A percentile compares a stretch with the other conserved stretches of the same genome.
Evolutionary conservation across 495 filamentous ascomycete species (phyloP).

Genomic region (Xylaria longipes): DNA sequence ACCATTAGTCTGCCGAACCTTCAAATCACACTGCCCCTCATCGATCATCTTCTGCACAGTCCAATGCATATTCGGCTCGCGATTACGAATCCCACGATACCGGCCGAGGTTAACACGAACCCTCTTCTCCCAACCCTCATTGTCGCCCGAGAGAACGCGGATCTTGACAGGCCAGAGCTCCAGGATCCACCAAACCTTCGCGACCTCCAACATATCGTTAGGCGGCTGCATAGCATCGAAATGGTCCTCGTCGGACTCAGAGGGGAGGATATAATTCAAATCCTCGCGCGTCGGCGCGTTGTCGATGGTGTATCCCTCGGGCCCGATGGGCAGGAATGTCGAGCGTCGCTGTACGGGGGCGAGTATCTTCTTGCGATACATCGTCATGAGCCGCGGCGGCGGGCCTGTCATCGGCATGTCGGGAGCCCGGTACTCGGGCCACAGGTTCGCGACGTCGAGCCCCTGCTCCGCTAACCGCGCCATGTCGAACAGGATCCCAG

Average conservation of each 20-base stretch:
- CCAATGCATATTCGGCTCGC: slow-evolving; percentile 48
- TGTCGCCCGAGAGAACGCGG: slow-evolving; percentile 29
- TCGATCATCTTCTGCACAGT: slow-evolving; percentile 39
- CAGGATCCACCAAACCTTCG: slow-evolving; percentile 47
- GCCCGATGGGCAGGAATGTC: slow-evolving; percentile 15
- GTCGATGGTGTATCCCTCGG: slow-evolving; percentile 12
- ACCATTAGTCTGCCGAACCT: slow-evolving; percentile 17
- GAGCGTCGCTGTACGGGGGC: slow-evolving; percentile 7
- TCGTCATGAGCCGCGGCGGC: slow-evolving; percentile 30
- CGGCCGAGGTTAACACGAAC: slow-evolving; percentile 41
- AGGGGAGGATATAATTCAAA: slow-evolving; percentile 30
- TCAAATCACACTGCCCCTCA: slow-evolving; percentile 33
- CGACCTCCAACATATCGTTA: slow-evolving; percentile 39
- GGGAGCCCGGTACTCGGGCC: slow-evolving; percentile 35
- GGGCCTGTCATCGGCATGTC: slow-evolving; percentile 33
- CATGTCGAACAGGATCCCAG: slow-evolving; percentile 45
- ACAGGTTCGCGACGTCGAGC: slow-evolving; percentile 42
- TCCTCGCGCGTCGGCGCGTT: slow-evolving; percentile 11
- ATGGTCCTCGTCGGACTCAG: slow-evolving; percentile 46
- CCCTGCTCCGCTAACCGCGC: slow-evolving; percentile 40
- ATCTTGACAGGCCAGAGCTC: slow-evolving; percentile 50
- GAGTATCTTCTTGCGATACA: slow-evolving; percentile 3
- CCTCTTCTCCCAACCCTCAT: slow-evolving; percentile 40
- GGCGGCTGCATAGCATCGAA: slow-evolving; percentile 42
- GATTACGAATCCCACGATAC: slow-evolving; percentile 37